A percentile compares a stretch with the other conserved stretches of the same genome.
phyloP scores from a whole-genome alignment of 2,329 filamentous ascomycete species.

The Penicillium sclerotigenum region DNA sequence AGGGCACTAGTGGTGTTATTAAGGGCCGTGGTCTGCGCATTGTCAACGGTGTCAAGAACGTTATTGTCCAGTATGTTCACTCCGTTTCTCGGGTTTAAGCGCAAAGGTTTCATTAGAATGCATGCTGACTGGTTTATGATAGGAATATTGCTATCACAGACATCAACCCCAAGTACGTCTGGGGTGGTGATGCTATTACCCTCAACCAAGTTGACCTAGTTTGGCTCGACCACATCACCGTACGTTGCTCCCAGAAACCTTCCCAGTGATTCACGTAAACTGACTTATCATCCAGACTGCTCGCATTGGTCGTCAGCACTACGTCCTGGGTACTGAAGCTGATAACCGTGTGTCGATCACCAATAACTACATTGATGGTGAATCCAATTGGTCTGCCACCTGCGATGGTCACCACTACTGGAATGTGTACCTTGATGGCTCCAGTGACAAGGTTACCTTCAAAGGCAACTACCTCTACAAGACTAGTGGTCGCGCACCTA shows the following conservation, averaged over 20 bases:
- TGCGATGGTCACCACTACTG: slow-evolving; percentile 13
- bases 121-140: not conserved
- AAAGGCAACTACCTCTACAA: slow-evolving; percentile 13
- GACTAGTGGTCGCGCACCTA: slow-evolving; percentile 7
- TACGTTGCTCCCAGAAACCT: not conserved
- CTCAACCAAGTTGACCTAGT: slow-evolving; percentile 2
- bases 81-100: not conserved
- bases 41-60: slow-evolving; percentile 3
- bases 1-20: slow-evolving; percentile 3
- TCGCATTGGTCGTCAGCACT: slow-evolving; percentile 10
- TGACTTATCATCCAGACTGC: slow-evolving; percentile 3
- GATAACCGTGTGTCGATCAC: slow-evolving; percentile 9
- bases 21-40: slow-evolving; percentile 10
- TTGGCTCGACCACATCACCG: slow-evolving; percentile 12
- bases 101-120: not conserved
- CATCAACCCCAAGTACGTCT: slow-evolving; percentile 10
- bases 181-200: slow-evolving; percentile 13
- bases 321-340: slow-evolving; percentile 6
- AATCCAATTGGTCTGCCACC: slow-evolving; percentile 6
- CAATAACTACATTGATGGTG: slow-evolving; percentile 12
- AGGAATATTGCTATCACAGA: slow-evolving; percentile 11
- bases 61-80: slow-evolving; percentile 8
- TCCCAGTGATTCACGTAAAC: not conserved
- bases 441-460: slow-evolving; percentile 9
- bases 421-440: slow-evolving; percentile 7